Evolutionary conservation across 768 basidiomycete species (phyloP).

Genomic region (Symmetrospora coprosmae): DNA sequence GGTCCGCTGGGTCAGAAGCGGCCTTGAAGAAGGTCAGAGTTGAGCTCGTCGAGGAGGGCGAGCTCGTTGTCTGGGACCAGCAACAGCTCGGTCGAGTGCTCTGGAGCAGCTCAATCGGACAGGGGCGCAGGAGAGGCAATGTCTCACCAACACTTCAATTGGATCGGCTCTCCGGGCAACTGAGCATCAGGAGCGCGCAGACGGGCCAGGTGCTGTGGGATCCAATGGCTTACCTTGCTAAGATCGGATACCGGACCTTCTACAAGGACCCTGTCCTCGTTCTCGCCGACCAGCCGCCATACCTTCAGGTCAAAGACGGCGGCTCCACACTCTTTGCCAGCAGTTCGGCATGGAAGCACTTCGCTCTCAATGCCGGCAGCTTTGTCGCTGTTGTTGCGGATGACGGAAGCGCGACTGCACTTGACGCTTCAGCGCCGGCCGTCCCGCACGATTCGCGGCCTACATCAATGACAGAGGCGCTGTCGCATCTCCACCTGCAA

Average conservation of each 20-base stretch:
- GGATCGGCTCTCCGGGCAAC: background rate
- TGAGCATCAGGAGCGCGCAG: background rate
- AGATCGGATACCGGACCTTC: background rate
- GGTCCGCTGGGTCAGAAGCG: background rate
- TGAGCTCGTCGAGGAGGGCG: background rate
- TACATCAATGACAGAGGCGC: background rate
- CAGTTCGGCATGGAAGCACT: background rate
- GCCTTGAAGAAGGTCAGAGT: conserved; percentile 6
- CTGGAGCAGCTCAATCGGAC: conserved; percentile 4
- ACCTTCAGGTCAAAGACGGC: conserved; percentile 6
- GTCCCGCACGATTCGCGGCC: conserved; percentile 10
- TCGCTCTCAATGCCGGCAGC: background rate
- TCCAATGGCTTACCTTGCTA: background rate
- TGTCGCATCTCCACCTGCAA: background rate
- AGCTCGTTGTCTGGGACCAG: conserved; percentile 6
- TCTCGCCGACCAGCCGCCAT: background rate
- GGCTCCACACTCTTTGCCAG: background rate
- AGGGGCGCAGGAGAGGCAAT: background rate
- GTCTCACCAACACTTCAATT: background rate
- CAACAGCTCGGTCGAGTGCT: background rate
- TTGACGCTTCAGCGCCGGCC: background rate
- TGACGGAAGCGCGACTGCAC: background rate
- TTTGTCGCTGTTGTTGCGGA: background rate
- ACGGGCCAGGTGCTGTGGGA: background rate
- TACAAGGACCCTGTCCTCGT: background rate